These are phyloP conservation scores for Nannochloris sp. DNA, from an alignment of 139 green algal genomes.

Conservation along the genomic window DNA sequence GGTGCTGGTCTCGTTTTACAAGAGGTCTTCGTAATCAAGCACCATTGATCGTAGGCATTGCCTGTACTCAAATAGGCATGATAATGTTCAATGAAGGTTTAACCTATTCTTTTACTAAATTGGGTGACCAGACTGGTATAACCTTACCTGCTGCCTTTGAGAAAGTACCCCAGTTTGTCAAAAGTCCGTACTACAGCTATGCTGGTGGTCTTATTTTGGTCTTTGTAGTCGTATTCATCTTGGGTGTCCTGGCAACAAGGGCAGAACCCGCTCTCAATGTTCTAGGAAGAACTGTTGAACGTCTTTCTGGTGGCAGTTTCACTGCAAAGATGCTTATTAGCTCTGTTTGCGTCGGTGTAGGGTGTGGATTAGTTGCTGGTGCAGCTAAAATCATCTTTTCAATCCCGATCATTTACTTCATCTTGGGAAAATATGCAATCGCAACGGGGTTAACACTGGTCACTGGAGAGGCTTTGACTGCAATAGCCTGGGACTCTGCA, in stretches of 20 bases:
- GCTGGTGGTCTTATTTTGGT: constrained; percentile 24
- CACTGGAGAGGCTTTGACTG: constrained; percentile 27
- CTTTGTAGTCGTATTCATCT: constrained; percentile 18
- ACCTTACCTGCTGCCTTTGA: constrained; percentile 29
- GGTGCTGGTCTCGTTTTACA: not conserved
- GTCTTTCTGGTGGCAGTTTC: constrained; percentile 26
- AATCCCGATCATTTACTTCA: constrained; percentile 40
- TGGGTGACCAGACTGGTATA: constrained; percentile 29
- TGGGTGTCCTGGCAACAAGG: constrained; percentile 32
- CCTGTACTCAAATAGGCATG: constrained; percentile 34
- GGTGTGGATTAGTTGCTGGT: constrained; percentile 29
- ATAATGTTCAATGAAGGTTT: constrained; percentile 47
- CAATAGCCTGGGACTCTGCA: constrained; percentile 36
- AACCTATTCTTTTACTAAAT: constrained; percentile 34
- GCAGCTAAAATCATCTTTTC: constrained; percentile 39
- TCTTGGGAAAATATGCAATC: constrained; percentile 39
- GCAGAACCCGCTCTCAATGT: constrained; percentile 44
- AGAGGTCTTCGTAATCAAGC: not conserved
- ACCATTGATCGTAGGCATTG: constrained; percentile 15
- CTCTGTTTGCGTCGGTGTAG: constrained; percentile 35
- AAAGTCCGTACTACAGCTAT: constrained; percentile 21
- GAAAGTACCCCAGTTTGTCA: not conserved
- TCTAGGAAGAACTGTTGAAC: constrained; percentile 41
- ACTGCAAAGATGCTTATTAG: constrained; percentile 33
- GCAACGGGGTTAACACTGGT: constrained; percentile 22